Conservation (phyloP, 2,329 filamentous ascomycete species). For the Phyllosticta citribraziliensis region DNA sequence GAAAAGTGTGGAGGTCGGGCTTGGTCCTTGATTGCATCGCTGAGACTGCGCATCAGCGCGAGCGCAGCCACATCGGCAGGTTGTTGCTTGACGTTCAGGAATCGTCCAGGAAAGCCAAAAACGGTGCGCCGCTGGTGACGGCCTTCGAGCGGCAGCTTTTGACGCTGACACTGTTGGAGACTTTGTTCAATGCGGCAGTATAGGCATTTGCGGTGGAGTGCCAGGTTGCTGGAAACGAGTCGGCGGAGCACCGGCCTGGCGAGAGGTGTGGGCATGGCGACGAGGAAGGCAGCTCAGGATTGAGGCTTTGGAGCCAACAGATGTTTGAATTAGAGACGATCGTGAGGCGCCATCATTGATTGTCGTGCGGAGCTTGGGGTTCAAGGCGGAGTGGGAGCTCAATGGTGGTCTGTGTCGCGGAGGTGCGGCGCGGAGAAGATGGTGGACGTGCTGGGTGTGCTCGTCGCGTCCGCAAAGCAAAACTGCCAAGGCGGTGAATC, state of each 20-base stretch:
- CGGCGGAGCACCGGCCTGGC: constrained; percentile 51
- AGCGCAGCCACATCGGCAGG: constrained; percentile 38
- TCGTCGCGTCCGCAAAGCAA: not conserved
- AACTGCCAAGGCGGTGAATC: not conserved
- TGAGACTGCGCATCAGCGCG: constrained; percentile 53
- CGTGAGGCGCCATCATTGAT: not conserved
- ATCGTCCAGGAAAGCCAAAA: constrained; percentile 48
- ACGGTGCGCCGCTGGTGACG: constrained; percentile 45
- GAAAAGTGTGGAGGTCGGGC: not conserved
- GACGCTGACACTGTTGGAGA: constrained; percentile 18
- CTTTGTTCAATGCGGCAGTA: constrained; percentile 19
- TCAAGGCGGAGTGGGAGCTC: not conserved
- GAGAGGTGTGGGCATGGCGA: constrained; percentile 49
- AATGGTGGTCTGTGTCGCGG: not conserved
- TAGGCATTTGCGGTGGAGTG: constrained; percentile 36
- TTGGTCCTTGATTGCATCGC: constrained; percentile 15
- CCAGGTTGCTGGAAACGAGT: constrained; percentile 43
- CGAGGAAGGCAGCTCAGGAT: not conserved
- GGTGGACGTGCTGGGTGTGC: not conserved
- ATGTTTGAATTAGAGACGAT: not conserved
- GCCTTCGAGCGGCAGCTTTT: constrained; percentile 36
- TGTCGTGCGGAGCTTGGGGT: not conserved
- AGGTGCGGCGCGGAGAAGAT: not conserved
- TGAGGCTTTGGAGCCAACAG: not conserved
- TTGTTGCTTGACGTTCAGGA: constrained; percentile 35